Evolutionary conservation across 1,139 yeast genomes (phyloP), one percentile per base, ranked within the genome.

Genomic region (Geotrichum phurueaensis): DNA sequence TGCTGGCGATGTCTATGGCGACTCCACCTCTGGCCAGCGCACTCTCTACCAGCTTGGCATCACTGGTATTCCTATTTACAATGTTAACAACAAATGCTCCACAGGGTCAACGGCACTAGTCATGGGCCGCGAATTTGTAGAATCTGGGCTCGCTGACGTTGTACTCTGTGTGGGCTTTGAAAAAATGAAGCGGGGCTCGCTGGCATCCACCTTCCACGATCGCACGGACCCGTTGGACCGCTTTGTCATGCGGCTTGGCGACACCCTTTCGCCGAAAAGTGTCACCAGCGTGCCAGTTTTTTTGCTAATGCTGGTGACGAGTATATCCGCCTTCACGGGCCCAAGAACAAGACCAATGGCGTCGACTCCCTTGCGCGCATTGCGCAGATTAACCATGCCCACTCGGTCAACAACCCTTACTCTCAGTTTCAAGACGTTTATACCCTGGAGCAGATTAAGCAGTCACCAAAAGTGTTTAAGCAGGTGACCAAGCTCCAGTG

Each of bases 71-170:
- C 73, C 73, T 7, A 63, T 70, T 52, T 60, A 65, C 56, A 70
- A 70, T 60, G 72, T 70, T 54, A 70, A 70, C 68, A 70, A 70
- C 63, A 70, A 70, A 58, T 70, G 73, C 56, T 66, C 73, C 13
- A 70, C 73, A 2, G 73, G 73, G 5, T 70, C 73, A 36, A 67
- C 73, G 1, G 73, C 72, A 2, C 64, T 70, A 7, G 66, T 58
- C 58, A 65, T 69, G 61, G 73, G 67, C 49, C 63, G 69, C 15
- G 66, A 65, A 53, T 61, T 69, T 57, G 63, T 70, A 39, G 59
- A 60, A 33, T 58, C 68, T n/a, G 73, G 73, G 1, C 58, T 61
- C 13, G 66, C 66, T 5, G 71, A 70, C 54, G 70, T 70, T 27
- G 69, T 69, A 15, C 67, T 70, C 48, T 69, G 70, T 54, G 67